Evolutionary conservation across 441 rosid genomes (phyloP), one percentile per base, ranked within the genome.

Genomic region (Geranium incanum): DNA sequence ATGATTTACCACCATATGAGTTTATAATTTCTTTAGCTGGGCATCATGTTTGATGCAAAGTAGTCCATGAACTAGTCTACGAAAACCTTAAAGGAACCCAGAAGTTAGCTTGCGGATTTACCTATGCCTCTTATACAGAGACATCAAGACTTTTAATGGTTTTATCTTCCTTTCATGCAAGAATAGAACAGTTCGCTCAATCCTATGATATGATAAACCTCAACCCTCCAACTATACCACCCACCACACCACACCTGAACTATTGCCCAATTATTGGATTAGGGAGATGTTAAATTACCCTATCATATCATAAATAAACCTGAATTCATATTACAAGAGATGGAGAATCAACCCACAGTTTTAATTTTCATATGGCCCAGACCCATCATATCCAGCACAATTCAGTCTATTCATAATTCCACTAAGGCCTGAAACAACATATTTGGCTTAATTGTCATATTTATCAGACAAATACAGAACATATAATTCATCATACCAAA

Each of bases 351-450:
- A 64, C n/a, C 36, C 39, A 12, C 67, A 28, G 7, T 64, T 33
- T 64, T 2, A 23, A 63, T 3, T 28, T 63, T 28, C 16, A 63
- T 64, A 2, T 33, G 6, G 23, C 28, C 5, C 28, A 18, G 16
- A 33, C 13, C 7, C 0, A 3, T 33, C 65, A 0, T 19, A 60
- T 6, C 8, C 9, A 9, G 33, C 7, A 28, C 16, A 63, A 28
- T 63, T 63, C 67, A 63, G 23, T 63, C 37, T 28, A 21, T 4
- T 62, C 66, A 62, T n/a, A 7, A 28, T 62, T 62, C 37, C 37
- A 62, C 37, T 62, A 12, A 63, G 67, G 38, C 23, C 67, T 60
- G 38, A 63, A 28, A 63, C 67, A 63, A 63, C 67, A 2, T 28
- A 2, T 11, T 64, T 33, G 3, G 18, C 67, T 62, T 7, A 62